Evolutionary conservation across 331 rosid species (phyloP).

Genomic region (Acacia pycnantha): DNA sequence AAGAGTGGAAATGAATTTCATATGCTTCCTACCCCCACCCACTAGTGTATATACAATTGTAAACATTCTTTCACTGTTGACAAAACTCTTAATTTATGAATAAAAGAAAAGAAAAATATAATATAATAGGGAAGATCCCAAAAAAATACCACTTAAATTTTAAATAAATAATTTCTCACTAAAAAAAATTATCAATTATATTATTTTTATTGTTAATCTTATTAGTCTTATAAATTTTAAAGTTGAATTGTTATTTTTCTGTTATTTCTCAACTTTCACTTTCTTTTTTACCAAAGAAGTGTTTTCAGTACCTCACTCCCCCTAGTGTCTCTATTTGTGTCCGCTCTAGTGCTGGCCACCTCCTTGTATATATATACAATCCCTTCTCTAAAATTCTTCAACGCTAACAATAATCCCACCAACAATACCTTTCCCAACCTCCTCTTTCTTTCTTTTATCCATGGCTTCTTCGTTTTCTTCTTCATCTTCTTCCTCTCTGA

Average conservation of each 20-base stretch:
- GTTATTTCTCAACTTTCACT: background rate
- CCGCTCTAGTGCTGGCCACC: background rate
- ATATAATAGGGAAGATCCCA: background rate
- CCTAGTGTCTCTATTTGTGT: background rate
- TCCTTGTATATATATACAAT: background rate
- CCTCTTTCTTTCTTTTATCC: background rate
- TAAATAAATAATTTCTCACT: no score
- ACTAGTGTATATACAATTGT: no score
- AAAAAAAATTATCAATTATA: no score
- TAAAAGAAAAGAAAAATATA: background rate
- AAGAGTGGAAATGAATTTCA: background rate
- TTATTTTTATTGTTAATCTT: no score
- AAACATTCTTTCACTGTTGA: background rate
- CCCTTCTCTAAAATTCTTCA: background rate
- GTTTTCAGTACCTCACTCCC: background rate
- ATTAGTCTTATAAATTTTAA: no score
- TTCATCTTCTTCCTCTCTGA: slow-evolving; percentile 35
- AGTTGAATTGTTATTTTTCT: no score
- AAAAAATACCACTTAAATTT: no score
- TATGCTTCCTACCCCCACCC: background rate
- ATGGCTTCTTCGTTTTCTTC: slow-evolving; percentile 32
- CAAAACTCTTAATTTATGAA: background rate
- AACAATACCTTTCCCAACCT: background rate
- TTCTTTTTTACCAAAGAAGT: background rate
- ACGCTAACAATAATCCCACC: background rate